Evolutionary conservation across 1,139 yeast species (phyloP).

Genomic region (Candida sp.): DNA sequence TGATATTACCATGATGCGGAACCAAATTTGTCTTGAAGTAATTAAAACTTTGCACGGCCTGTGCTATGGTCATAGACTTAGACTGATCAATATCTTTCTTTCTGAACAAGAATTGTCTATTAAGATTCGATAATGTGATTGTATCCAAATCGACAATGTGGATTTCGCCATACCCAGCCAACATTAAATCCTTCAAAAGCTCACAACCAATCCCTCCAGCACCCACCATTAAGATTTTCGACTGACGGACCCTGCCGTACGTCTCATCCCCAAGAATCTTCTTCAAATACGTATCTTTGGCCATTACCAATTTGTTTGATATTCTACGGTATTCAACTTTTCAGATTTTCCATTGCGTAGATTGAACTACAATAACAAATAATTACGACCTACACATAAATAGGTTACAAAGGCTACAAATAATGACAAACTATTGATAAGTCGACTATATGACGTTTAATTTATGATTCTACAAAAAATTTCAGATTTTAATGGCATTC

Average conservation of each 20-base stretch:
- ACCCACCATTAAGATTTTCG: conserved; percentile 86
- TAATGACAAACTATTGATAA: too few relatives aligned
- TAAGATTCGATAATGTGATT: conserved; percentile 85
- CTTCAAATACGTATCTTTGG: conserved; percentile 41
- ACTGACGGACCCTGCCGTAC: conserved; percentile 24
- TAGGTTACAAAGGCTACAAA: conserved; percentile 7
- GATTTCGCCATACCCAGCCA: conserved; percentile 85
- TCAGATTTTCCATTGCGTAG: background rate
- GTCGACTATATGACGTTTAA: too few relatives aligned
- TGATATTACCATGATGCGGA: conserved; percentile 86
- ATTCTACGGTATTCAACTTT: background rate
- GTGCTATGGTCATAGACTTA: conserved; percentile 78
- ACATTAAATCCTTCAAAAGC: conserved; percentile 75
- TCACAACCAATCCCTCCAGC: conserved; percentile 99
- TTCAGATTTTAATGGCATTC: too few relatives aligned
- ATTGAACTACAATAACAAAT: too few relatives aligned
- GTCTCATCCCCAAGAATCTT: conserved; percentile 42
- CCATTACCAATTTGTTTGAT: conserved; percentile 16
- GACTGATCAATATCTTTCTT: conserved; percentile 84
- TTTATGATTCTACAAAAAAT: too few relatives aligned
- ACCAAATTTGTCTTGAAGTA: conserved; percentile 61
- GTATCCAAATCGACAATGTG: conserved; percentile 95
- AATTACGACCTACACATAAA: too few relatives aligned
- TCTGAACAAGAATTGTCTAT: conserved; percentile 89
- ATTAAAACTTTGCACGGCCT: conserved; percentile 78